Evolutionary conservation across 139 green algal genomes (phyloP).

Genomic region (Micractinium sp.): DNA sequence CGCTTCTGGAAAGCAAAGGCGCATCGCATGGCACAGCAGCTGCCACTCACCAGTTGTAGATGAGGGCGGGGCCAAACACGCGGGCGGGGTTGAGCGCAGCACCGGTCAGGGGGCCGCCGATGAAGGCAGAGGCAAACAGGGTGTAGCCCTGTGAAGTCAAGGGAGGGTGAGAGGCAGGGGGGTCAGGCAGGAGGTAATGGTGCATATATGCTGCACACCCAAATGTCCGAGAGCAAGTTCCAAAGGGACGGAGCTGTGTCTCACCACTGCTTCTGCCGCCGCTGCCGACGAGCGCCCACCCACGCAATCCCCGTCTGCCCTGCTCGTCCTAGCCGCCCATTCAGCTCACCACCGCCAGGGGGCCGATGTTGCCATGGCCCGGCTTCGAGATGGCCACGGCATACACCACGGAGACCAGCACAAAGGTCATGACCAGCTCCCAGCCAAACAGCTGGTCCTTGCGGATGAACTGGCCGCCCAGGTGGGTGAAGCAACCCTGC

Average conservation of each 20-base stretch:
- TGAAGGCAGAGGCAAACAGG: constrained; percentile 76
- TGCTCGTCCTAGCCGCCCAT: not conserved
- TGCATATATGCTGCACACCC: no score
- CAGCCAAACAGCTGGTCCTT: constrained; percentile 72
- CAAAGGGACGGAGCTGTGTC: no score
- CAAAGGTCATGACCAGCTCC: constrained; percentile 57
- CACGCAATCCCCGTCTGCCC: not conserved
- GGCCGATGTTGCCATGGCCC: constrained; percentile 52
- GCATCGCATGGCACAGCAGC: not conserved
- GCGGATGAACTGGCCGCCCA: constrained; percentile 42
- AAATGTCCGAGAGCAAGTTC: no score
- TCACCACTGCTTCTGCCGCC: no score
- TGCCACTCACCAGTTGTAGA: constrained; percentile 62
- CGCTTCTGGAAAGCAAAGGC: not conserved
- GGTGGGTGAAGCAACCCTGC: constrained; percentile 38
- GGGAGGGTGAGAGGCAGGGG: constrained; percentile 64
- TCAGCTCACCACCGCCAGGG: constrained; percentile 47
- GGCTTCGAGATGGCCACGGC: constrained; percentile 61
- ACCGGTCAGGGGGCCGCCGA: constrained; percentile 74
- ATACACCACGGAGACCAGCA: constrained; percentile 69
- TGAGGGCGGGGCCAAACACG: constrained; percentile 75
- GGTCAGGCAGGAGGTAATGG: constrained; percentile 61
- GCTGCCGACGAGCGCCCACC: no score
- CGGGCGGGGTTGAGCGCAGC: constrained; percentile 80
- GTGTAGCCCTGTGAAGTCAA: constrained; percentile 69